Evolutionary conservation across 2,329 filamentous ascomycete species (phyloP).

Genomic region (Nigrospora oryzae): DNA sequence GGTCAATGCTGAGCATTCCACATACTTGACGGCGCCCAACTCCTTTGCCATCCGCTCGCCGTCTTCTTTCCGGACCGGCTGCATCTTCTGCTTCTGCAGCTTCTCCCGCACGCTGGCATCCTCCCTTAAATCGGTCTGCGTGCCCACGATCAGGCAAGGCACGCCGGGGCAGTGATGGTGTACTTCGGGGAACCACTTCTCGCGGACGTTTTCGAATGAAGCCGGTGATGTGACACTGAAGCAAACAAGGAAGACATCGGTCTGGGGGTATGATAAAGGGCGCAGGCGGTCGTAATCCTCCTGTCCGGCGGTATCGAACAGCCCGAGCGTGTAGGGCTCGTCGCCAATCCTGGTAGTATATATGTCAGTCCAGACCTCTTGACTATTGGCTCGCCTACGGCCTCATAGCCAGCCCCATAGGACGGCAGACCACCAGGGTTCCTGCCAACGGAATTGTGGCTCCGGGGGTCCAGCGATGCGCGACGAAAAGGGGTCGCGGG

Average conservation of each 20-base stretch:
- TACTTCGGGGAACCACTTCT: slow-evolving; percentile 98
- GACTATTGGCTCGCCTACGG: too few species aligned
- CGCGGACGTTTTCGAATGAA: slow-evolving; percentile 97
- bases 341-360: slow-evolving; percentile 75
- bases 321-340: slow-evolving; percentile 92
- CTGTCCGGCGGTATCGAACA: slow-evolving; percentile 98
- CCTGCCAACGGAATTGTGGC: too few species aligned
- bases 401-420: too few species aligned
- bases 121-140: slow-evolving; percentile 91
- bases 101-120: slow-evolving; percentile 84
- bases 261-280: slow-evolving; percentile 95
- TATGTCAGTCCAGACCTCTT: too few species aligned
- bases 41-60: slow-evolving; percentile 96
- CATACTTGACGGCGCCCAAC: slow-evolving; percentile 95
- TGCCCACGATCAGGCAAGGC: slow-evolving; percentile 94
- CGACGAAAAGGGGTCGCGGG: too few species aligned
- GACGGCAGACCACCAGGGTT: too few species aligned
- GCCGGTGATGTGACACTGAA: slow-evolving; percentile 97
- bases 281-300: slow-evolving; percentile 98
- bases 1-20: slow-evolving; percentile 95
- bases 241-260: slow-evolving; percentile 97
- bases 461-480: too few species aligned
- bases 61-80: slow-evolving; percentile 82
- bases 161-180: slow-evolving; percentile 98
- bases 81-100: slow-evolving; percentile 92